These are phyloP conservation scores for Xylaria sp. DNA, from an alignment of 2,329 filamentous ascomycete genomes.

Conservation along the genomic window DNA sequence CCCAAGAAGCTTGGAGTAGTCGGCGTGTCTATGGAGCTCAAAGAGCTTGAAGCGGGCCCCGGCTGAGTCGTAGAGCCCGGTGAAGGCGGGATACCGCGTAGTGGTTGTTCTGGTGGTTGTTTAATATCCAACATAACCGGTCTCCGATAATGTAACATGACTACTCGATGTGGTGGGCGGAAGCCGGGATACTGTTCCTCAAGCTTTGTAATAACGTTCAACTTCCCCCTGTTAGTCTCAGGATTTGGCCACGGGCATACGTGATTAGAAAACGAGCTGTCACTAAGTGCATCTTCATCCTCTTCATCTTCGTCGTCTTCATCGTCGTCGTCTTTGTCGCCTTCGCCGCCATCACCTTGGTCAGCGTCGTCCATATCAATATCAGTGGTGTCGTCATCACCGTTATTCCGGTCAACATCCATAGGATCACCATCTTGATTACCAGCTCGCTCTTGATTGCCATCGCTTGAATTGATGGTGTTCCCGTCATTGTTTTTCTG, in stretches of 20 bases:
- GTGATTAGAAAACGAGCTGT: neutral
- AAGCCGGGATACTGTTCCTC: neutral
- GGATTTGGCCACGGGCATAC: neutral
- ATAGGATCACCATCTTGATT: neutral
- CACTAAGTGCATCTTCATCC: neutral
- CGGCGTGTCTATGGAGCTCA: neutral
- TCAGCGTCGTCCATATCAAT: neutral
- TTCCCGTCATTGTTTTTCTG: too few relatives aligned
- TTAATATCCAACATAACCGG: neutral
- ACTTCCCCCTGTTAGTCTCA: neutral
- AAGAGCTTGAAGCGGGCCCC: neutral
- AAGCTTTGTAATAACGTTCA: fast-evolving
- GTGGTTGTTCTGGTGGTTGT: neutral
- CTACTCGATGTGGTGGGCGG: neutral
- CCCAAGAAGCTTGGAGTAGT: neutral
- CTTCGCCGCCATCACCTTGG: neutral
- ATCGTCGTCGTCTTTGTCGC: neutral
- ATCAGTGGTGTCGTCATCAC: neutral
- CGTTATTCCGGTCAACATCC: neutral
- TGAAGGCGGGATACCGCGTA: neutral
- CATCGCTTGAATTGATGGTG: neutral
- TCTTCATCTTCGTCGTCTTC: neutral
- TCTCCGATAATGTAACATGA: constrained; percentile 16
- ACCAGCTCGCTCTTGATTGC: neutral
- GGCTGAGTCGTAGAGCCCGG: neutral